These are phyloP conservation scores for Acacia acuminata DNA, from an alignment of 306 rosid genomes.

Conservation along the genomic window DNA sequence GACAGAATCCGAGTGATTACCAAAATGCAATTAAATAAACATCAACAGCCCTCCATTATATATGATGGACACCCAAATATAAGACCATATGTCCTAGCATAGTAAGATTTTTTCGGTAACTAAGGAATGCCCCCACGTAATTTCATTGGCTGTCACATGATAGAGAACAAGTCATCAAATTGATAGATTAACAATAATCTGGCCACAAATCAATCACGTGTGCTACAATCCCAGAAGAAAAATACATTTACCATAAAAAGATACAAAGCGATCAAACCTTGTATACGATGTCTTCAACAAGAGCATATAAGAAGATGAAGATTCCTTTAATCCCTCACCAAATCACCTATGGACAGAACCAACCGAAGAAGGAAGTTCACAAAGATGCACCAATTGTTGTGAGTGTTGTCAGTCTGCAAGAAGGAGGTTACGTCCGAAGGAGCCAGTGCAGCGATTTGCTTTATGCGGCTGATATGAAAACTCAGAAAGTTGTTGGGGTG, in stretches of 20 bases:
- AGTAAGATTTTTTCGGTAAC: not conserved
- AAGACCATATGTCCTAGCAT: not conserved
- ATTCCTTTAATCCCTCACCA: no score
- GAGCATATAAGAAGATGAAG: no score
- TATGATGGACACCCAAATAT: not conserved
- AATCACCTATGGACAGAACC: no score
- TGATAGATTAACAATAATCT: conserved; percentile 7
- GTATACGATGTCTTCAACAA: conserved; percentile 67
- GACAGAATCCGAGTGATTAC: conserved; percentile 10
- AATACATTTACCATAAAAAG: conserved; percentile 23
- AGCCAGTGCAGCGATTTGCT: no score
- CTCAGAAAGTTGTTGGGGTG: no score
- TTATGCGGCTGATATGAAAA: no score
- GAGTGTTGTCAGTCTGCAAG: no score
- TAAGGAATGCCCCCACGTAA: conserved; percentile 8
- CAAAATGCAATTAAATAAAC: not conserved
- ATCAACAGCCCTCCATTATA: not conserved
- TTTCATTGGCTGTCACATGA: conserved; percentile 22
- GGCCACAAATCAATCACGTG: not conserved
- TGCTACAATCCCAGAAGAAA: conserved; percentile 2
- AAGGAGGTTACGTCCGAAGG: no score
- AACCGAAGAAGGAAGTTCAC: no score
- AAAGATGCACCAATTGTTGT: no score
- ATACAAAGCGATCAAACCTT: conserved; percentile 50
- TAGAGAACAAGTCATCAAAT: conserved; percentile 16